phyloP scores from a whole-genome alignment of 2,329 filamentous ascomycete species.

The Sporothrix pallida region DNA sequence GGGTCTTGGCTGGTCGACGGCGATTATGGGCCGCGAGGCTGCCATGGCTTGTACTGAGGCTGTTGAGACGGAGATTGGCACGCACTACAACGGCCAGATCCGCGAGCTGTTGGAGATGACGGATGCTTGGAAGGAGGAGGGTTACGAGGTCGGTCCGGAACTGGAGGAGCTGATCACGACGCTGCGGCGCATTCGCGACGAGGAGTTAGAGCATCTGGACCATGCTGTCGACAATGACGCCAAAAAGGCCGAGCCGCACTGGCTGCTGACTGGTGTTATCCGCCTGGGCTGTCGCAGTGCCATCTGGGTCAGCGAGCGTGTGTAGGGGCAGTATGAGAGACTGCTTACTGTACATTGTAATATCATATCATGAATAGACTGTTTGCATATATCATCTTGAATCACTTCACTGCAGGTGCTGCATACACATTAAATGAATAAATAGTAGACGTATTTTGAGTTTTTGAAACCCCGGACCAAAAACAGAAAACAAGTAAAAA shows the following conservation, averaged over 20 bases:
- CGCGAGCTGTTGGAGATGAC: slow-evolving; percentile 81
- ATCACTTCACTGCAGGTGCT: not conserved
- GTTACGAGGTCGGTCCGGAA: slow-evolving; percentile 82
- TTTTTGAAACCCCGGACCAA: slow-evolving; percentile 28
- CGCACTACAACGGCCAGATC: slow-evolving; percentile 94
- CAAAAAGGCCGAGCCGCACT: slow-evolving; percentile 87
- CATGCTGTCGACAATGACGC: slow-evolving; percentile 93
- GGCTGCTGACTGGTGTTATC: slow-evolving; percentile 85
- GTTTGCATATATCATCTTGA: not conserved
- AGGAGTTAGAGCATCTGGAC: slow-evolving; percentile 96
- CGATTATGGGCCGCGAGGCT: slow-evolving; percentile 85
- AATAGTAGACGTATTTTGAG: slow-evolving; percentile 27
- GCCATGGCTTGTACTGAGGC: slow-evolving; percentile 99
- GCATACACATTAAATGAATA: not conserved
- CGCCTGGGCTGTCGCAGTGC: slow-evolving; percentile 88
- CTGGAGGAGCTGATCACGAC: slow-evolving; percentile 73
- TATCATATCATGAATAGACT: not conserved
- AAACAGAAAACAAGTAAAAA: slow-evolving; percentile 20
- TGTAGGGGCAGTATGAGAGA: slow-evolving; percentile 36
- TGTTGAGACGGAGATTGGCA: slow-evolving; percentile 96
- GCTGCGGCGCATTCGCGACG: slow-evolving; percentile 84
- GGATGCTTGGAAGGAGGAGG: slow-evolving; percentile 72
- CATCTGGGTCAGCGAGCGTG: slow-evolving; percentile 86
- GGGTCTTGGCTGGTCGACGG: slow-evolving; percentile 86
- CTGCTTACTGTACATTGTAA: not conserved